These are phyloP conservation scores for Penicillium sp. DNA, from an alignment of 2,329 filamentous ascomycete genomes.

Conservation along the genomic window DNA sequence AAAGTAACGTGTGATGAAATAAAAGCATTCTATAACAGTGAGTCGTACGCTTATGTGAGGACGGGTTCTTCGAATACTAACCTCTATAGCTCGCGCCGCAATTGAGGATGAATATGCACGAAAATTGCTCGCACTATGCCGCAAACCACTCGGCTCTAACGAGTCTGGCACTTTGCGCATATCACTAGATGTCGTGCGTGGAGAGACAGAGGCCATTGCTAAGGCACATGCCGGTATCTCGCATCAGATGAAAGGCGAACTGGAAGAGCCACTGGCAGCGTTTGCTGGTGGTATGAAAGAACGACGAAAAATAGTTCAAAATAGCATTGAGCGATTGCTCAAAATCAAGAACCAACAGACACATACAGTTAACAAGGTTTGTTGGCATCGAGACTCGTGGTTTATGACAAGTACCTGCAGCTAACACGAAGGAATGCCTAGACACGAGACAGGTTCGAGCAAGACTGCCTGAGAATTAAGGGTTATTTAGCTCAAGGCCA, in stretches of 20 bases:
- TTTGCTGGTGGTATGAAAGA: constrained; percentile 97
- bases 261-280: constrained; percentile 87
- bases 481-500: constrained; percentile 97
- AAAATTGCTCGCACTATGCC: constrained; percentile 78
- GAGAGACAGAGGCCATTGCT: constrained; percentile 86
- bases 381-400: constrained; percentile 37
- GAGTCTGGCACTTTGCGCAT: constrained; percentile 78
- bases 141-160: constrained; percentile 83
- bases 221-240: constrained; percentile 91
- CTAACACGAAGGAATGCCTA: constrained; percentile 30
- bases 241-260: constrained; percentile 88
- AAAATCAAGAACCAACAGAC: constrained; percentile 94
- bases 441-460: constrained; percentile 91
- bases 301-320: constrained; percentile 91
- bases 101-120: constrained; percentile 96
- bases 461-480: constrained; percentile 97
- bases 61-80: background rate
- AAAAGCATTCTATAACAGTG: constrained; percentile 82
- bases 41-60: constrained; percentile 21
- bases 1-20: constrained; percentile 95
- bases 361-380: constrained; percentile 81
- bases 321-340: constrained; percentile 86
- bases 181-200: constrained; percentile 82
- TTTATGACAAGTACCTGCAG: background rate
- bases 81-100: constrained; percentile 67